These are phyloP conservation scores for Vicia sativa DNA, from an alignment of 306 rosid species.

Conservation along the genomic window DNA sequence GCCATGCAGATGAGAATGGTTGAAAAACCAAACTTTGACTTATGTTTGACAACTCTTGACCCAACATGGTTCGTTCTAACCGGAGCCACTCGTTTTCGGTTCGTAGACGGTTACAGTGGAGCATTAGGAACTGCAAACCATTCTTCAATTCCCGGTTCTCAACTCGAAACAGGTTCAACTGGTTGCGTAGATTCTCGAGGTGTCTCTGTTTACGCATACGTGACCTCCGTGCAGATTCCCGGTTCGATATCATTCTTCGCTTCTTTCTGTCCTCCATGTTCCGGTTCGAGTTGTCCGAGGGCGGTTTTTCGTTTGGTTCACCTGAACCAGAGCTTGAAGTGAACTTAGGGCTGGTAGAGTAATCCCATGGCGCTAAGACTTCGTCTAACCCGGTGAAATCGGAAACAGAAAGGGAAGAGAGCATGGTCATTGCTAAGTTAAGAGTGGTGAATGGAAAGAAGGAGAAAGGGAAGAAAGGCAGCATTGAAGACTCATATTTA, in stretches of 20 bases:
- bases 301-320: conserved; percentile 44
- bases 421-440: conserved; percentile 51
- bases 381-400: conserved; percentile 53
- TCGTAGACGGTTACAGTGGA: conserved; percentile 46
- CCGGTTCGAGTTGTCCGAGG: conserved; percentile 29
- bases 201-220: conserved; percentile 91
- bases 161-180: conserved; percentile 60
- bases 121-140: conserved; percentile 50
- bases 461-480: conserved; percentile 84
- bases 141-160: conserved; percentile 73
- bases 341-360: conserved; percentile 39
- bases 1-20: conserved; percentile 60
- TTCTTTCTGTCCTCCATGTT: conserved; percentile 63
- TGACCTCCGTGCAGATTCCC: conserved; percentile 94
- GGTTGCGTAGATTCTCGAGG: conserved; percentile 76
- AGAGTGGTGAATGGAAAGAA: conserved; percentile 49
- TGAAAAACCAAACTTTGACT: conserved; percentile 59
- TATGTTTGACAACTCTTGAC: conserved; percentile 52
- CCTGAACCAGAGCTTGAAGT: conserved; percentile 55
- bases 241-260: conserved; percentile 85
- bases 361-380: conserved; percentile 59
- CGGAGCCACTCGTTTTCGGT: conserved; percentile 65
- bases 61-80: conserved; percentile 56
- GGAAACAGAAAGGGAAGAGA: conserved; percentile 49
- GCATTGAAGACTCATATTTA: conserved; percentile 62